Conservation (phyloP, 805 yeast genomes). For the Ogataea nitratoaversa region DNA sequence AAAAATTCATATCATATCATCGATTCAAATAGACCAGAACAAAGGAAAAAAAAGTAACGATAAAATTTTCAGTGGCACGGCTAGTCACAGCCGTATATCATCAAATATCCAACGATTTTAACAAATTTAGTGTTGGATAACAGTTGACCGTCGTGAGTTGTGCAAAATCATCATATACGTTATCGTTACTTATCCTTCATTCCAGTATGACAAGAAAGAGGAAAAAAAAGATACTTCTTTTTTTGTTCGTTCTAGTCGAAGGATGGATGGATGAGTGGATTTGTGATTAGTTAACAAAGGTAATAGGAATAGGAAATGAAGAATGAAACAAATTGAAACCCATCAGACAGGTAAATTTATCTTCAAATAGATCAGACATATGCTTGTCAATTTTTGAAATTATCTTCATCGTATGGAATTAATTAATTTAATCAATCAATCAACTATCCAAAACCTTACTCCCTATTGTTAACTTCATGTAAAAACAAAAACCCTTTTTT, state of each 20-base stretch:
- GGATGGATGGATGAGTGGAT: too few relatives aligned
- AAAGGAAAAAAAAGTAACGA: neutral
- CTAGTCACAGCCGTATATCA: slow-evolving; percentile 83
- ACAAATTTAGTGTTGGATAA: slow-evolving; percentile 26
- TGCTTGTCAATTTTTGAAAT: slow-evolving; percentile 90
- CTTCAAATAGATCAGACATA: slow-evolving; percentile 86
- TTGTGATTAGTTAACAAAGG: neutral
- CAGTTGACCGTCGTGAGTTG: slow-evolving; percentile 45
- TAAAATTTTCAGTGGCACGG: slow-evolving; percentile 52
- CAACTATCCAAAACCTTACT: too few relatives aligned
- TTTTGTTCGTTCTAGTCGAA: neutral
- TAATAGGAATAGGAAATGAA: slow-evolving; percentile 2
- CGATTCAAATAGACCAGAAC: neutral
- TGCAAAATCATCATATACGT: slow-evolving; percentile 39
- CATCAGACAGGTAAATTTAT: slow-evolving; percentile 59
- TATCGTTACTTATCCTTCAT: neutral
- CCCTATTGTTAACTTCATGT: too few relatives aligned
- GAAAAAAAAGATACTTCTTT: neutral
- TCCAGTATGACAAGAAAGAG: neutral
- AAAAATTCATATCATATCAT: too few relatives aligned
- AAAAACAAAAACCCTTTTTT: too few relatives aligned
- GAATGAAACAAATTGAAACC: slow-evolving; percentile 6
- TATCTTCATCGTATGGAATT: slow-evolving; percentile 57
- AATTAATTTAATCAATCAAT: too few relatives aligned
- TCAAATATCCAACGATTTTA: slow-evolving; percentile 43